These are phyloP conservation scores for Colletotrichum spinosum DNA, from an alignment of 2,329 filamentous ascomycete species.

Conservation along the genomic window DNA sequence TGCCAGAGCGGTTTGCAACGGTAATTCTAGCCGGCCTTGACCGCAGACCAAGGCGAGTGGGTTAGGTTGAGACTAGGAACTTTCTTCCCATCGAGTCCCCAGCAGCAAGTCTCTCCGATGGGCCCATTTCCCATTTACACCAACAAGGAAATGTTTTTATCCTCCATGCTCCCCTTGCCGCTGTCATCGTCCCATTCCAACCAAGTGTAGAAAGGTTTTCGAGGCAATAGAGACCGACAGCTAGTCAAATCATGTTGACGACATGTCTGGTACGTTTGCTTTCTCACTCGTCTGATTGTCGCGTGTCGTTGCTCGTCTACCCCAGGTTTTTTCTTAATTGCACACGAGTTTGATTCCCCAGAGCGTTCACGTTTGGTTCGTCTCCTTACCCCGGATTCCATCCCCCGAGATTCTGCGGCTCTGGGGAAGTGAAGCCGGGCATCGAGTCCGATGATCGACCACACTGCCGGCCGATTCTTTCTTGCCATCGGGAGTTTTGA, in stretches of 20 bases:
- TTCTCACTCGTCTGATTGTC: background rate
- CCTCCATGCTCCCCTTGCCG: background rate
- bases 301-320: background rate
- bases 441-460: conserved; percentile 8
- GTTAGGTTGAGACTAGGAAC: background rate
- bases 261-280: conserved; percentile 25
- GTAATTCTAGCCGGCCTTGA: conserved; percentile 15
- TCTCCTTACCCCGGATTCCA: conserved; percentile 17
- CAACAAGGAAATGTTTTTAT: conserved; percentile 26
- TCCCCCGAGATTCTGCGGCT: conserved; percentile 1
- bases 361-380: no score
- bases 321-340: conserved; percentile 9
- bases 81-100: conserved; percentile 8
- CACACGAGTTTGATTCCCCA: background rate
- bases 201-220: conserved; percentile 1
- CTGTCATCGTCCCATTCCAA: conserved; percentile 14
- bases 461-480: background rate
- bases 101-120: conserved; percentile 16
- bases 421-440: background rate
- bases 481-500: background rate
- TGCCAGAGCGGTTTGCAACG: conserved; percentile 4
- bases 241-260: conserved; percentile 29
- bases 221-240: background rate
- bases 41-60: background rate
- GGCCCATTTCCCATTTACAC: conserved; percentile 16